These are phyloP conservation scores for Onygenales sp. DNA, from an alignment of 2,329 filamentous ascomycete genomes.

Conservation along the genomic window DNA sequence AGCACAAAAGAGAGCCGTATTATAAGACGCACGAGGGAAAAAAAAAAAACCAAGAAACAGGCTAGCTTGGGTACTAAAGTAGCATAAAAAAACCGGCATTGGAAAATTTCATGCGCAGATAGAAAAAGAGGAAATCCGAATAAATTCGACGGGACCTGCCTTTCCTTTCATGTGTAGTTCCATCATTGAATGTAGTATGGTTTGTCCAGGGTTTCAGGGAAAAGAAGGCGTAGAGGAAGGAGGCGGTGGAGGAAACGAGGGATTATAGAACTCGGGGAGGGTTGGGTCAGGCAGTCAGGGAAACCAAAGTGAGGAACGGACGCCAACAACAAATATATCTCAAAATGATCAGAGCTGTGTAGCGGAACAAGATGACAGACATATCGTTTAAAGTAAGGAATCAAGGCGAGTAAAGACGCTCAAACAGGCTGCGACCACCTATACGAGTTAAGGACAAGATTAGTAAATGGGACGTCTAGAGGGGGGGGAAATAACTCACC, in stretches of 20 bases:
- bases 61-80: too few relatives aligned
- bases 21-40: too few relatives aligned
- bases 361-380: slow-evolving; percentile 1
- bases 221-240: slow-evolving; percentile 6
- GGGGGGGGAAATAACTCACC: slow-evolving; percentile 43
- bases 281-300: slow-evolving; percentile 8
- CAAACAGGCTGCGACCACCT: slow-evolving; percentile 85
- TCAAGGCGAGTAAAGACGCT: slow-evolving; percentile 97
- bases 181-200: too few relatives aligned
- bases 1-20: too few relatives aligned
- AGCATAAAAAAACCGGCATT: too few relatives aligned
- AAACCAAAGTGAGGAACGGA: slow-evolving; percentile 3
- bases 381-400: slow-evolving; percentile 62
- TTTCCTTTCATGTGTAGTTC: too few relatives aligned
- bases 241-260: slow-evolving; percentile 2
- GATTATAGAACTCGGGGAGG: slow-evolving; percentile 2
- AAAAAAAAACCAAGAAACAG: too few relatives aligned
- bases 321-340: slow-evolving; percentile 2
- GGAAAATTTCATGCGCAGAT: too few relatives aligned
- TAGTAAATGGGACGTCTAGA: not conserved
- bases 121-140: too few relatives aligned
- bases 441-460: slow-evolving; percentile 9
- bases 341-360: not conserved
- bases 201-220: too few relatives aligned
- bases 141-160: too few relatives aligned